A percentile compares a stretch with the other conserved stretches of the same genome.
Evolutionary conservation across 208 protist species (phyloP).

Genomic region (Wallacemonas sp.): DNA sequence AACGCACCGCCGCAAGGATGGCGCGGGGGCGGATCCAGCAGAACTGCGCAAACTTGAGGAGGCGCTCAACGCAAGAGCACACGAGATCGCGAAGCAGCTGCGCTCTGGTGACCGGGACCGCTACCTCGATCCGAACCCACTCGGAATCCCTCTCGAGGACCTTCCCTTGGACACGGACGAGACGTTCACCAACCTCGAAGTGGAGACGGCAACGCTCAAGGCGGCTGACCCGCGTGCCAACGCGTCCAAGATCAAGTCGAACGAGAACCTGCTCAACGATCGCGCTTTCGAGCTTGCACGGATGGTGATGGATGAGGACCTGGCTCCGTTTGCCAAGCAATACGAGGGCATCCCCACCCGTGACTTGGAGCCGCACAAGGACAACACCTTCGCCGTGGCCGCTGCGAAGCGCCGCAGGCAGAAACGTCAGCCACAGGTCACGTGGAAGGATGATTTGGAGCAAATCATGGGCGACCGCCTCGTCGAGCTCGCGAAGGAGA

Average conservation of each 20-base stretch:
- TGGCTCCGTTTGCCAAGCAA: constrained; percentile 45
- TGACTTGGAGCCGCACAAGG: constrained; percentile 55
- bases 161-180: constrained; percentile 59
- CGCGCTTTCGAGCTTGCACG: constrained; percentile 62
- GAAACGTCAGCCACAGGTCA: constrained; percentile 31
- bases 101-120: constrained; percentile 33
- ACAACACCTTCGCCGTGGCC: constrained; percentile 60
- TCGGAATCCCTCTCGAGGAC: constrained; percentile 57
- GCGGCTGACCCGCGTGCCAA: constrained; percentile 32
- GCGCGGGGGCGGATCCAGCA: constrained; percentile 21
- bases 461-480: constrained; percentile 66
- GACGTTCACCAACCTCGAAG: constrained; percentile 54
- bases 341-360: constrained; percentile 56
- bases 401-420: constrained; percentile 46
- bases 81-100: constrained; percentile 40
- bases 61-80: constrained; percentile 45
- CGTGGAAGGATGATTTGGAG: constrained; percentile 50
- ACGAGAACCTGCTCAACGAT: constrained; percentile 55
- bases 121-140: constrained; percentile 51
- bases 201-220: constrained; percentile 55
- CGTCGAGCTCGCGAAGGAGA: constrained; percentile 58
- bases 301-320: constrained; percentile 56
- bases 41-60: constrained; percentile 32
- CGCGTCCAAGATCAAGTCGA: constrained; percentile 35
- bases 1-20: constrained; percentile 27